Percentiles rank a stretch among this genome's conserved stretches.
Conservation (phyloP, 1,284 basidiomycete species). For the Apiotrichum mycotoxinovorans region DNA sequence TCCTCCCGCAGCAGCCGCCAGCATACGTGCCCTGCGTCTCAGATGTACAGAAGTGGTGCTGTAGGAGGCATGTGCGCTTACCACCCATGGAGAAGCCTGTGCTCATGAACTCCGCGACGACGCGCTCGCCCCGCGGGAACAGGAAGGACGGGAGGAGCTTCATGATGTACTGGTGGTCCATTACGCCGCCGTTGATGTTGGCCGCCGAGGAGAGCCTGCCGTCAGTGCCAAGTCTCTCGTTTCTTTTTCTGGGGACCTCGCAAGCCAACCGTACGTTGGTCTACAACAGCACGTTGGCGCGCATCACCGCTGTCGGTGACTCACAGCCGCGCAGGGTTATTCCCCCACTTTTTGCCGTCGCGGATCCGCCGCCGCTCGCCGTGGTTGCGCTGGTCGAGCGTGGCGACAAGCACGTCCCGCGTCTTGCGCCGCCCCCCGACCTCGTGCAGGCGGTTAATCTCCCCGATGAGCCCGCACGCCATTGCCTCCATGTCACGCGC, state of each 20-base stretch:
- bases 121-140: constrained; percentile 67
- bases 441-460: constrained; percentile 15
- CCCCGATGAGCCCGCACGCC: constrained; percentile 37
- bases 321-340: constrained; percentile 61
- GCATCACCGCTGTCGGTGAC: background rate
- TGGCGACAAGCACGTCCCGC: constrained; percentile 45
- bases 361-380: constrained; percentile 49
- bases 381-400: constrained; percentile 69
- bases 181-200: constrained; percentile 13
- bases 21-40: constrained; percentile 11
- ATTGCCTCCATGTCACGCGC: constrained; percentile 33
- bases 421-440: constrained; percentile 12
- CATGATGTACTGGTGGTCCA: constrained; percentile 73
- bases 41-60: background rate
- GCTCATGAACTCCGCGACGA: constrained; percentile 63
- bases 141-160: constrained; percentile 74
- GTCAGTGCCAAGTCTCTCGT: background rate
- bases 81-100: constrained; percentile 56
- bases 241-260: background rate
- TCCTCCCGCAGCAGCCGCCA: constrained; percentile 52
- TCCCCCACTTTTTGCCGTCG: constrained; percentile 53
- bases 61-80: constrained; percentile 7
- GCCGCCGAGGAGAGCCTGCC: constrained; percentile 9
- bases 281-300: too few species aligned
- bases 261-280: too few species aligned